These are phyloP conservation scores for Lodderomyces elongisporus DNA, from an alignment of 1,139 yeast genomes.

Conservation along the genomic window DNA sequence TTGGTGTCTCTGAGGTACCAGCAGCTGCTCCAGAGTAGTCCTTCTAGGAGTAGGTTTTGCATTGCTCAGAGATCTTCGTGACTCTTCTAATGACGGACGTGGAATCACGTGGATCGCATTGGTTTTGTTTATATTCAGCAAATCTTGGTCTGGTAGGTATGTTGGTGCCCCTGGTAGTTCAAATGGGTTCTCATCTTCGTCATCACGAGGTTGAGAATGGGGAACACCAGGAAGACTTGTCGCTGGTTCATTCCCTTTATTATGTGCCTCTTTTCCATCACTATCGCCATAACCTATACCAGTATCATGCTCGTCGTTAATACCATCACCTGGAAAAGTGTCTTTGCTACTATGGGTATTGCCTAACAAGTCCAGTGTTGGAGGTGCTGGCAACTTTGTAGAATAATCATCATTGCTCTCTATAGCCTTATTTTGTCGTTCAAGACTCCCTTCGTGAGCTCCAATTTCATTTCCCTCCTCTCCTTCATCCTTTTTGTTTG, in stretches of 20 bases:
- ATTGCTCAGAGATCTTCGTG: background rate
- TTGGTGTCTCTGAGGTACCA: constrained; percentile 7
- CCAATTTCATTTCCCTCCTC: constrained; percentile 1
- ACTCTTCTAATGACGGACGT: constrained; percentile 15
- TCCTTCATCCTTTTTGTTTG: constrained; percentile 23
- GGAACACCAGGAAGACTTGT: constrained; percentile 34
- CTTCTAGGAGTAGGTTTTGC: background rate
- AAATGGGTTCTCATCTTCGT: constrained; percentile 16
- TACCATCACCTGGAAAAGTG: no score
- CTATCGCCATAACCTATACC: background rate
- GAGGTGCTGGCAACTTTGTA: no score
- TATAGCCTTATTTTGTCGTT: background rate
- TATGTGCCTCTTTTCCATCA: constrained; percentile 1
- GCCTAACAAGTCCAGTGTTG: no score
- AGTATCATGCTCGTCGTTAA: background rate
- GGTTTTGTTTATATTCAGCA: constrained; percentile 32
- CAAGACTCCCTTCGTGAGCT: background rate
- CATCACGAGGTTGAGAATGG: constrained; percentile 27
- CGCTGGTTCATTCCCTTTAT: no score
- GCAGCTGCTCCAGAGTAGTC: background rate
- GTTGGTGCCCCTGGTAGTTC: constrained; percentile 42
- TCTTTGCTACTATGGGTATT: no score
- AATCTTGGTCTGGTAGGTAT: constrained; percentile 39
- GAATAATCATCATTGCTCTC: no score
- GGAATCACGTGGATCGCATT: constrained; percentile 37